Base-by-base conservation (phyloP, 208 protist genomes). In the Phytomonas sp. region DNA sequence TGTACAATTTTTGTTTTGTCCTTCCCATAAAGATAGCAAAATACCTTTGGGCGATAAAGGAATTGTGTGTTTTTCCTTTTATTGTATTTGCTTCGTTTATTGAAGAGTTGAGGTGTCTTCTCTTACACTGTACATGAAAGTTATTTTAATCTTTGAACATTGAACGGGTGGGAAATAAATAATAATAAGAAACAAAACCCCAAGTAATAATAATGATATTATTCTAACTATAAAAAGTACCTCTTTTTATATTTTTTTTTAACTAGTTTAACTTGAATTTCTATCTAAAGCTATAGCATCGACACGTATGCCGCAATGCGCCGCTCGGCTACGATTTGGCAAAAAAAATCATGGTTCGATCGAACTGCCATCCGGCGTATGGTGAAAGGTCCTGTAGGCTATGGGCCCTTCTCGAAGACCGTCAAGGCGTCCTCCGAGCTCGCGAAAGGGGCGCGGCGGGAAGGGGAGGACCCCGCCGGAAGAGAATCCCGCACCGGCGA, bases 331-430 rank as follows among this genome's bases (percentile, higher is more conserved):
- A 26, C 19, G 19, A 56, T 26, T 56, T 56, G 45, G 45, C 45
- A 56, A 56, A 56, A 56, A 56, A 16, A 56, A 56, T 7, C 8
- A 2, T 56, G 45, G 2, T 26, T 56, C 16, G 45, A 56, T 56
- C 45, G 45, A 26, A 56, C 45, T 19, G 45, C 45, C 45, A 56
- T 56, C 45, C 45, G 45, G 1, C 45, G 45, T 5, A 19, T 19
- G 11, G 45, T 26, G 6, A 19, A 23, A 4, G 19, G 19, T 56
- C 19, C 45, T 16, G 74, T 73, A 32, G 81, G 83, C 65, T 84
- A 89, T 75, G 83, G 86, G 1, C 86, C 86, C 10, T 84, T 81
- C 74, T 87, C 83, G 33, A 75, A 73, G 42, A 83, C 81, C 14
- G 86, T 75, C 52, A 84, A 77, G 66, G 59, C 73, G 29, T 74